These are phyloP conservation scores for Periglandula ipomoeae DNA, from an alignment of 2,329 filamentous ascomycete genomes.

Conservation along the genomic window DNA sequence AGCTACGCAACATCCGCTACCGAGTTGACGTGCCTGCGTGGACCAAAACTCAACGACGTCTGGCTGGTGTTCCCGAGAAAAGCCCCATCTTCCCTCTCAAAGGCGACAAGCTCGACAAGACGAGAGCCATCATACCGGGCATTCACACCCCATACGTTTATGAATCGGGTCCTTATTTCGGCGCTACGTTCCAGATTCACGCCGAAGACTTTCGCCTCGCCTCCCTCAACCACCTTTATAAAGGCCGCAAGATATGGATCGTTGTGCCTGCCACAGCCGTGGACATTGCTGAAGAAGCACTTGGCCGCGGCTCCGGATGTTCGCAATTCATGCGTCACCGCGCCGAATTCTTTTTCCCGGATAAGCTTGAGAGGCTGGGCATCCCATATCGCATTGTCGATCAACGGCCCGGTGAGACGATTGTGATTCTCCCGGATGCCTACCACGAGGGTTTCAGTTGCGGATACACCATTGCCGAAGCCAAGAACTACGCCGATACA, in stretches of 20 bases:
- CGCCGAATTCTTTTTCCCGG: slow-evolving; percentile 31
- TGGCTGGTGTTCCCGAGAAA: slow-evolving; percentile 25
- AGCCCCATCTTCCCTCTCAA: slow-evolving; percentile 29
- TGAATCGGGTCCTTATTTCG: slow-evolving; percentile 28
- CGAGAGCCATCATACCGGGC: slow-evolving; percentile 28
- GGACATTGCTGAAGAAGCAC: slow-evolving; percentile 23
- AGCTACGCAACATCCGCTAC: slow-evolving; percentile 29
- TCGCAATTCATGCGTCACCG: slow-evolving; percentile 33
- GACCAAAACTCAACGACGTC: slow-evolving; percentile 24
- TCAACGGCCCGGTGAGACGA: slow-evolving; percentile 29
- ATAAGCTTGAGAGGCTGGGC: slow-evolving; percentile 28
- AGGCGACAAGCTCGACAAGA: slow-evolving; percentile 27
- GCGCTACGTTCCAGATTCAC: slow-evolving; percentile 30
- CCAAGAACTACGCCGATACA: slow-evolving; percentile 30
- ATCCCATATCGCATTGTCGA: slow-evolving; percentile 29
- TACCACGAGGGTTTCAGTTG: slow-evolving; percentile 33
- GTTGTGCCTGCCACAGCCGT: slow-evolving; percentile 28
- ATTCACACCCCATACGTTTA: slow-evolving; percentile 33
- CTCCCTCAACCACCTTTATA: slow-evolving; percentile 30
- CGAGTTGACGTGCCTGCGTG: slow-evolving; percentile 30
- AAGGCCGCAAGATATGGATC: slow-evolving; percentile 31
- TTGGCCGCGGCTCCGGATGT: slow-evolving; percentile 23
- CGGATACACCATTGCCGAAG: slow-evolving; percentile 31
- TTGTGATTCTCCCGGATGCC: slow-evolving; percentile 30
- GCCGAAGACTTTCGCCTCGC: slow-evolving; percentile 31